A percentile compares a stretch with the other conserved stretches of the same genome.
These are phyloP conservation scores for Rubia occidens DNA, from an alignment of 305 asterid species.

Conservation along the genomic window DNA sequence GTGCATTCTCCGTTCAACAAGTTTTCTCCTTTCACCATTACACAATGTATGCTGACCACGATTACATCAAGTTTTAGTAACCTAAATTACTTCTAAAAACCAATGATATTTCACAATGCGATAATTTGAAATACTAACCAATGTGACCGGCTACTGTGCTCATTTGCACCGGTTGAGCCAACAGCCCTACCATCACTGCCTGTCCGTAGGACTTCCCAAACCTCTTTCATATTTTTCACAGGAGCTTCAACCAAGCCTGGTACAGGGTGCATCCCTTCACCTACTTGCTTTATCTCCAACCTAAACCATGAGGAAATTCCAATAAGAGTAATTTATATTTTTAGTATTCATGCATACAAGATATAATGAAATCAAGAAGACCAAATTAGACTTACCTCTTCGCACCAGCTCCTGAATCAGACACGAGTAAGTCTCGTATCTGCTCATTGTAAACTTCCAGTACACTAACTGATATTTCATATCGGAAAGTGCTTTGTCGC, in stretches of 20 bases:
- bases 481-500: slow-evolving; percentile 50
- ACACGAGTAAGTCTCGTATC: slow-evolving; percentile 62
- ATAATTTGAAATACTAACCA: slow-evolving; percentile 36
- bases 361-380: background rate
- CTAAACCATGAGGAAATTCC: slow-evolving; percentile 20
- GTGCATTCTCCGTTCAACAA: slow-evolving; percentile 79
- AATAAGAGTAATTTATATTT: background rate
- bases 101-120: background rate
- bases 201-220: slow-evolving; percentile 78
- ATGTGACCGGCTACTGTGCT: slow-evolving; percentile 96
- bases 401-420: slow-evolving; percentile 40
- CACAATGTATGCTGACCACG: slow-evolving; percentile 75
- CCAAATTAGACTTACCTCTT: slow-evolving; percentile 42
- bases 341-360: background rate
- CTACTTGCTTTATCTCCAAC: slow-evolving; percentile 88
- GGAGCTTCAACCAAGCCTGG: slow-evolving; percentile 87
- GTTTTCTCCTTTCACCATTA: slow-evolving; percentile 92
- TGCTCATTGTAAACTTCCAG: slow-evolving; percentile 96
- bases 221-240: slow-evolving; percentile 65
- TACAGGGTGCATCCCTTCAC: slow-evolving; percentile 85
- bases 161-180: slow-evolving; percentile 82
- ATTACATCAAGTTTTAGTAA: slow-evolving; percentile 13
- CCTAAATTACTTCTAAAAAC: background rate
- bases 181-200: slow-evolving; percentile 88
- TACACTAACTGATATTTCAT: slow-evolving; percentile 77